Conservation (phyloP, 2,329 filamentous ascomycete genomes). For the Ophiocordyceps camponoti-rufipedis region DNA sequence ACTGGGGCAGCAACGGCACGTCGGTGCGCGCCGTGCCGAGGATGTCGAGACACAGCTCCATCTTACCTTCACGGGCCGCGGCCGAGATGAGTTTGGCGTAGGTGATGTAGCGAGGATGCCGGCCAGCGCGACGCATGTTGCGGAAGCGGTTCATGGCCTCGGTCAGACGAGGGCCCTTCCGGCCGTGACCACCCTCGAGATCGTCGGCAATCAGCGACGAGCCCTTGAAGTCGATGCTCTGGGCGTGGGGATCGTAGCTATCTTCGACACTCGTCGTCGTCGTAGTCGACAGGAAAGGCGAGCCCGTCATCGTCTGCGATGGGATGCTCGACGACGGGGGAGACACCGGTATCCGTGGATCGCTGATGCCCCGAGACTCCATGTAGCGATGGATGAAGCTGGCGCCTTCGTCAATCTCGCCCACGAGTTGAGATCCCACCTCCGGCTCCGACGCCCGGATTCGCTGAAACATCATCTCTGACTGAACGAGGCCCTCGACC, state of each 20-base stretch:
- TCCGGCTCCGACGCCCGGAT: slow-evolving; percentile 46
- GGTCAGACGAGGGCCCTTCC: slow-evolving; percentile 53
- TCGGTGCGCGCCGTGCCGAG: slow-evolving; percentile 78
- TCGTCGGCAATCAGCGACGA: slow-evolving; percentile 82
- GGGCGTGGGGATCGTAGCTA: slow-evolving; percentile 76
- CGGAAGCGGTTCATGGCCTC: slow-evolving; percentile 72
- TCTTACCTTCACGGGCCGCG: slow-evolving; percentile 69
- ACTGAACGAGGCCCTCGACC: slow-evolving; percentile 61
- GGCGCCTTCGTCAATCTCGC: slow-evolving; percentile 75
- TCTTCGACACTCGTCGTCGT: slow-evolving; percentile 54
- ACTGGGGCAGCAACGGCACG: slow-evolving; percentile 69
- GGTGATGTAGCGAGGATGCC: slow-evolving; percentile 87
- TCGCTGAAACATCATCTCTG: slow-evolving; percentile 72
- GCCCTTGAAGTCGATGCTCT: slow-evolving; percentile 82
- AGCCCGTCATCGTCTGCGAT: slow-evolving; percentile 23
- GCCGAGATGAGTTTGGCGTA: slow-evolving; percentile 90
- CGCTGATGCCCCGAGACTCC: slow-evolving; percentile 32
- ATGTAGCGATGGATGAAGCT: slow-evolving; percentile 48
- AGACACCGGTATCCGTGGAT: slow-evolving; percentile 35
- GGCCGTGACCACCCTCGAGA: slow-evolving; percentile 62
- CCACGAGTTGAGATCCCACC: slow-evolving; percentile 36
- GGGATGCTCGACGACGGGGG: slow-evolving; percentile 19
- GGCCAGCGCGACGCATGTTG: slow-evolving; percentile 82
- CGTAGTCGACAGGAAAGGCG: slow-evolving; percentile 33
- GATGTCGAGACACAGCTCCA: slow-evolving; percentile 70